These are phyloP conservation scores for Juglanconis juglandina DNA, from an alignment of 2,329 filamentous ascomycete species.

Conservation along the genomic window DNA sequence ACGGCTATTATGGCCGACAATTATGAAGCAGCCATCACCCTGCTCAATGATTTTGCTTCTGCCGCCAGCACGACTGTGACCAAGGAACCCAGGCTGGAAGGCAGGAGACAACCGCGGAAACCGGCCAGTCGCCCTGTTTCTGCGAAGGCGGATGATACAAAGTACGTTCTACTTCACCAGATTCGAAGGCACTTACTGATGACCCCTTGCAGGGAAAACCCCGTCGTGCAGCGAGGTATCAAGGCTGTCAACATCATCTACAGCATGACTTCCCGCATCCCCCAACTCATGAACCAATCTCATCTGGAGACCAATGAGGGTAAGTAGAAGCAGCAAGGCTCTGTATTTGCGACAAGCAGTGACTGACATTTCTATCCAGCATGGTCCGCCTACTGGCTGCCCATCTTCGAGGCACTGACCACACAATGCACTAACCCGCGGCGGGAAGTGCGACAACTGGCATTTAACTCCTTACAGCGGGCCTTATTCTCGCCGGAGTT, in stretches of 20 bases:
- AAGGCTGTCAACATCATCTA: constrained; percentile 81
- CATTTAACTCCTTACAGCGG: constrained; percentile 80
- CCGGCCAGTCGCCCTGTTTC: constrained; percentile 28
- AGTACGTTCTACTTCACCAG: constrained; percentile 41
- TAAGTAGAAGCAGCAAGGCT: constrained; percentile 32
- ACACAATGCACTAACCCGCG: constrained; percentile 92
- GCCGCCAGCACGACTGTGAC: constrained; percentile 70
- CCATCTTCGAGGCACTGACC: constrained; percentile 84
- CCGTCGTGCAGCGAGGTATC: constrained; percentile 71
- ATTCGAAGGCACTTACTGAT: constrained; percentile 18
- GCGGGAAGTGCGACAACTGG: constrained; percentile 84
- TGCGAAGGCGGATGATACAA: constrained; percentile 51
- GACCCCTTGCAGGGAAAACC: constrained; percentile 56
- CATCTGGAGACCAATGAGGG: constrained; percentile 85
- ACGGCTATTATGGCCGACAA: constrained; percentile 91
- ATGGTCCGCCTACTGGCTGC: constrained; percentile 97
- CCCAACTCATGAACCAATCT: constrained; percentile 84
- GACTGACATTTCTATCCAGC: constrained; percentile 48
- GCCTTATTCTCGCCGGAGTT: constrained; percentile 81
- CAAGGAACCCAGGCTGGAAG: constrained; percentile 66
- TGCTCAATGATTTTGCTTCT: constrained; percentile 87
- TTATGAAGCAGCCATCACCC: constrained; percentile 79
- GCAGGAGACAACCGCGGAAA: constrained; percentile 30
- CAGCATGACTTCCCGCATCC: constrained; percentile 75
- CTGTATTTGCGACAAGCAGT: not conserved